A percentile compares a stretch with the other conserved stretches of the same genome.
Evolutionary conservation across 2,329 filamentous ascomycete genomes (phyloP).

Genomic region (Venturiaceae sp.): DNA sequence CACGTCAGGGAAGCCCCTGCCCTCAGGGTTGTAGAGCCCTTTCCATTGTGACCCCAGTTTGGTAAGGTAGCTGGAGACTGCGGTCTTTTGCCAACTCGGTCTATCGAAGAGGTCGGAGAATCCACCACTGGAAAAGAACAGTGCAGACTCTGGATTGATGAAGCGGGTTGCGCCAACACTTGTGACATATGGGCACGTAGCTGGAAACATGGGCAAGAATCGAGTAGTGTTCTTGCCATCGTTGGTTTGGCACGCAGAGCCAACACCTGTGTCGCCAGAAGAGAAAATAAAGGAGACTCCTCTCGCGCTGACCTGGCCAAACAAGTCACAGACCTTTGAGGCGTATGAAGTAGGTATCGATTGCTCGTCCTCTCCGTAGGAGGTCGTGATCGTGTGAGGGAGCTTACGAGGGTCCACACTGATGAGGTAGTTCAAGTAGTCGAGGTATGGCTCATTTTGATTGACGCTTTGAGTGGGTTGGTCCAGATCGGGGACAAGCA

Average conservation of each 20-base stretch:
- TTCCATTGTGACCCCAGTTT: constrained; percentile 19
- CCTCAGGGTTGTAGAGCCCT: constrained; percentile 6
- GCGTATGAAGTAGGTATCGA: constrained; percentile 25
- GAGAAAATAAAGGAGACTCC: constrained; percentile 30
- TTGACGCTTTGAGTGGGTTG: constrained; percentile 31
- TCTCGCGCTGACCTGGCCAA: constrained; percentile 28
- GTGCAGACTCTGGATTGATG: constrained; percentile 16
- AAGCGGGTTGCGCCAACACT: constrained; percentile 23
- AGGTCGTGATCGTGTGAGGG: constrained; percentile 26
- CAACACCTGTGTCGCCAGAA: constrained; percentile 29
- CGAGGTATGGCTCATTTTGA: constrained; percentile 37
- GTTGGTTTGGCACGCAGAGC: constrained; percentile 35
- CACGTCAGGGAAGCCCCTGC: constrained; percentile 10
- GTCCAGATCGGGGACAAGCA: constrained; percentile 37
- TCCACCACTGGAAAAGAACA: constrained; percentile 14
- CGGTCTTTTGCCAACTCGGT: neutral
- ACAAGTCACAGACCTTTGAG: constrained; percentile 28
- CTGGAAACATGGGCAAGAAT: constrained; percentile 37
- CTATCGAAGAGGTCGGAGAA: constrained; percentile 34
- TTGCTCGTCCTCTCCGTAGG: constrained; percentile 31
- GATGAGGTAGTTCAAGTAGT: constrained; percentile 27
- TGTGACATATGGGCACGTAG: constrained; percentile 38
- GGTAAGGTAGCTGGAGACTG: neutral
- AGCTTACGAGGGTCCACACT: no score
- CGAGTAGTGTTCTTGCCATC: constrained; percentile 32